These are phyloP conservation scores for Dovyalis caffra DNA, from an alignment of 345 rosid species.

Conservation along the genomic window DNA sequence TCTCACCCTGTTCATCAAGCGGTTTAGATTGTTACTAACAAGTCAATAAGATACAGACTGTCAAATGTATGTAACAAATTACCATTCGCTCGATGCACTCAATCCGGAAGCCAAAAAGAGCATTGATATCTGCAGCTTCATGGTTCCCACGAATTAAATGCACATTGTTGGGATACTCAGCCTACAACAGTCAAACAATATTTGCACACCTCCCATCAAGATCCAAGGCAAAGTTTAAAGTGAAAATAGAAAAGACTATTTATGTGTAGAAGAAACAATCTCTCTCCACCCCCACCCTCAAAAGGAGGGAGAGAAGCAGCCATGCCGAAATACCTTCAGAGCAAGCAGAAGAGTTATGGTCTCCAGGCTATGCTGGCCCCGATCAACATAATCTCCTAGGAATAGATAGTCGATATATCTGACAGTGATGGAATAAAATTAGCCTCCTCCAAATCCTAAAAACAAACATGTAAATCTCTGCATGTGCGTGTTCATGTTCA, in stretches of 20 bases:
- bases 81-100: constrained; percentile 99
- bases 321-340: constrained; percentile 59
- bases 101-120: constrained; percentile 95
- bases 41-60: constrained; percentile 17
- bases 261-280: neutral
- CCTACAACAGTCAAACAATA: constrained; percentile 46
- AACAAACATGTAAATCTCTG: neutral
- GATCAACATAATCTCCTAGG: constrained; percentile 98
- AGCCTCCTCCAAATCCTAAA: constrained; percentile 9
- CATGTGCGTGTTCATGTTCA: neutral
- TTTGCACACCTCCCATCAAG: constrained; percentile 20
- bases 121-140: constrained; percentile 99
- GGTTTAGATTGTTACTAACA: constrained; percentile 22
- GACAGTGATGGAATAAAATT: constrained; percentile 34
- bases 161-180: constrained; percentile 82
- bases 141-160: constrained; percentile 98
- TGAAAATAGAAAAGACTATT: neutral
- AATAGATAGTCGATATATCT: constrained; percentile 98
- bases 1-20: constrained; percentile 69
- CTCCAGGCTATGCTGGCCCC: constrained; percentile 99
- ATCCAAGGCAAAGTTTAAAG: neutral
- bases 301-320: constrained; percentile 1
- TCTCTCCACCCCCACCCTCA: neutral
- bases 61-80: constrained; percentile 24
- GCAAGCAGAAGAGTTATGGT: constrained; percentile 94